Conservation (phyloP, 2,329 filamentous ascomycete genomes). For the Paraconiothyrium sp. region DNA sequence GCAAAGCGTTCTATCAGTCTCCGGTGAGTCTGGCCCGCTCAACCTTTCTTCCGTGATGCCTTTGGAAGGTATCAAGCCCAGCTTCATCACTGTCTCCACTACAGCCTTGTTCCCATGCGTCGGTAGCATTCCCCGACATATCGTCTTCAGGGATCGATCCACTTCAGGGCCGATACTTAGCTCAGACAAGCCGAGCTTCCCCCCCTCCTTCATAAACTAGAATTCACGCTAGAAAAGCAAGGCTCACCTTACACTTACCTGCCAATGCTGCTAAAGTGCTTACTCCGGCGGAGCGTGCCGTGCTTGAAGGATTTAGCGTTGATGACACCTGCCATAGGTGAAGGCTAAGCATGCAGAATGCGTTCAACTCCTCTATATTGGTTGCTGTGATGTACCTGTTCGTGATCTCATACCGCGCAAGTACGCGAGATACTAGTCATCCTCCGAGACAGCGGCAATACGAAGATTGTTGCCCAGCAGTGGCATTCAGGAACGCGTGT, state of each 20-base stretch:
- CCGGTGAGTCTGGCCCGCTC: neutral
- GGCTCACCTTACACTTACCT: conserved; percentile 18
- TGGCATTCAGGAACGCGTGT: conserved; percentile 1
- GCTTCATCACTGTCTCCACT: neutral
- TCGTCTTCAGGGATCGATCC: neutral
- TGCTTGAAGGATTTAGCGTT: conserved; percentile 7
- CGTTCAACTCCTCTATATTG: neutral
- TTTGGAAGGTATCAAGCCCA: neutral
- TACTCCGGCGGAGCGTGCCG: conserved; percentile 21
- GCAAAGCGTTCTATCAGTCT: neutral
- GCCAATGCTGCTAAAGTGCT: conserved; percentile 16
- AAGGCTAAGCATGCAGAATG: conserved; percentile 20
- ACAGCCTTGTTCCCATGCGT: conserved; percentile 13
- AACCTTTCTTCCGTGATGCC: neutral
- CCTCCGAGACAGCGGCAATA: conserved; percentile 9
- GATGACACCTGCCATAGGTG: conserved; percentile 15
- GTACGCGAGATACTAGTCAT: neutral
- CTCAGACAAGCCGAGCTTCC: conserved; percentile 1
- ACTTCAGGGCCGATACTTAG: neutral
- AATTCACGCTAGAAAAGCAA: conserved; percentile 20
- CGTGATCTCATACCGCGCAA: neutral
- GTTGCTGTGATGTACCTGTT: neutral
- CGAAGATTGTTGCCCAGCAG: conserved; percentile 1
- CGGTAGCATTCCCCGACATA: neutral
- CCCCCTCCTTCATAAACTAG: conserved; percentile 7